A percentile compares a stretch with the other conserved stretches of the same genome.
These are phyloP conservation scores for Kwoniella mangroviensis DNA, from an alignment of 768 basidiomycete species.

Conservation along the genomic window DNA sequence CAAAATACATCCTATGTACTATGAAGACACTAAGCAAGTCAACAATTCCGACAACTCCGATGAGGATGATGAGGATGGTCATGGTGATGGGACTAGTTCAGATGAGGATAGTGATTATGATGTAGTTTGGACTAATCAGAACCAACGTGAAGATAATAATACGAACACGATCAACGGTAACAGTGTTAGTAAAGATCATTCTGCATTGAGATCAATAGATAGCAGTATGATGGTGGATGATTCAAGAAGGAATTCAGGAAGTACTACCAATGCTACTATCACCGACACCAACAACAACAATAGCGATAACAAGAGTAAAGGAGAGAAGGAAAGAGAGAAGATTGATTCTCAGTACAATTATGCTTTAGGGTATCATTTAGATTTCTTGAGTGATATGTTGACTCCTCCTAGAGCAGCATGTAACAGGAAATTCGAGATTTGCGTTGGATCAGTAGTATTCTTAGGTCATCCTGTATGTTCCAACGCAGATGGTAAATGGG, in stretches of 20 bases:
- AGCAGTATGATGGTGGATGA: constrained; percentile 9
- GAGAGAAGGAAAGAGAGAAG: constrained; percentile 17
- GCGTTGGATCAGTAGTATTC: constrained; percentile 89
- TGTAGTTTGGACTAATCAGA: constrained; percentile 17
- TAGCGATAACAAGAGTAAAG: background rate
- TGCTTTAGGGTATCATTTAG: constrained; percentile 78
- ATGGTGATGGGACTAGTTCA: constrained; percentile 13
- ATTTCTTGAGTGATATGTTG: constrained; percentile 79
- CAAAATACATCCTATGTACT: constrained; percentile 10
- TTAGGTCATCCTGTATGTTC: constrained; percentile 91
- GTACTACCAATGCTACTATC: constrained; percentile 15
- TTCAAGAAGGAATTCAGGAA: constrained; percentile 20
- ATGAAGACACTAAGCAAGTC: constrained; percentile 3
- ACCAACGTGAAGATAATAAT: constrained; percentile 3
- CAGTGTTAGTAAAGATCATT: background rate
- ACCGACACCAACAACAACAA: constrained; percentile 1
- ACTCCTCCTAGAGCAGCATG: constrained; percentile 78
- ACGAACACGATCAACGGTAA: constrained; percentile 13
- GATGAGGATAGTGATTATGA: constrained; percentile 32
- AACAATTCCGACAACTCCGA: background rate
- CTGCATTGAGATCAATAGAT: constrained; percentile 14
- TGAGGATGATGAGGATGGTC: constrained; percentile 13
- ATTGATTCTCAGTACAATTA: constrained; percentile 54
- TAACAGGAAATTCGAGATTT: constrained; percentile 90
- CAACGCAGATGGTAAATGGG: constrained; percentile 74